phyloP scores from a whole-genome alignment of 2,329 filamentous ascomycete species.

The Phyllosticta citriasiana region DNA sequence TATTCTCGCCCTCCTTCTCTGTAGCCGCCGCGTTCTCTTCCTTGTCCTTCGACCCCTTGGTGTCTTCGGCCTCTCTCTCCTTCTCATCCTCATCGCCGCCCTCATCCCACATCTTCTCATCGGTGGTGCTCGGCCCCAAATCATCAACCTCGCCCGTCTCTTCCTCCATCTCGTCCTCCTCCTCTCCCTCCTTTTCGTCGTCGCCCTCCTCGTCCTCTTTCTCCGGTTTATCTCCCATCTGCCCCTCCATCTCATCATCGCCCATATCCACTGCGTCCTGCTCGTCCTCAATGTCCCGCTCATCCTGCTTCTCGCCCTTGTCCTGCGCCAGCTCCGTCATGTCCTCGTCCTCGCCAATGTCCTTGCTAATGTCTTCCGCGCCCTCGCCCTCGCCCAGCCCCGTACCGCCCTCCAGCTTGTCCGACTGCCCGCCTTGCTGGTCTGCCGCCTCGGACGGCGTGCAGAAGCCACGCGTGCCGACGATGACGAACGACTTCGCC shows the following conservation, averaged over 20 bases:
- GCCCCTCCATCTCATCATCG: slow-evolving; percentile 81
- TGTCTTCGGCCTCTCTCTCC: slow-evolving; percentile 60
- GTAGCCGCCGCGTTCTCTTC: slow-evolving; percentile 39
- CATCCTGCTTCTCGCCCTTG: slow-evolving; percentile 48
- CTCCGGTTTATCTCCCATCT: slow-evolving; percentile 52
- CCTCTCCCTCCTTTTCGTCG: slow-evolving; percentile 30
- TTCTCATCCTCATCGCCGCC: slow-evolving; percentile 62
- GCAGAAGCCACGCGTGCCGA: slow-evolving; percentile 83
- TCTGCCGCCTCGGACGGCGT: slow-evolving; percentile 65
- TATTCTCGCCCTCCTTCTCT: slow-evolving; percentile 41
- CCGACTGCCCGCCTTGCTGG: slow-evolving; percentile 53
- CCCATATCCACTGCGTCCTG: slow-evolving; percentile 88
- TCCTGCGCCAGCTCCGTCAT: slow-evolving; percentile 85
- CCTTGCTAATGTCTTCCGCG: slow-evolving; percentile 95
- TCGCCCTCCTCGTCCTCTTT: slow-evolving; percentile 52
- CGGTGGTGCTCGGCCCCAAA: slow-evolving; percentile 77
- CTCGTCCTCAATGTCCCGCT: slow-evolving; percentile 62
- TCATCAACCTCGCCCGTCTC: slow-evolving; percentile 87
- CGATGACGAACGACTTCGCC: slow-evolving; percentile 64
- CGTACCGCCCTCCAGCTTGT: slow-evolving; percentile 81
- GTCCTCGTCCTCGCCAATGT: slow-evolving; percentile 88
- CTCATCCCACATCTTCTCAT: slow-evolving; percentile 99
- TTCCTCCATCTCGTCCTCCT: slow-evolving; percentile 64
- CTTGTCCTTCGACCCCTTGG: slow-evolving; percentile 38
- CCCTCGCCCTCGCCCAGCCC: slow-evolving; percentile 92